phyloP scores from a whole-genome alignment of 2,329 filamentous ascomycete species.

The Sordariomycetes sp. region DNA sequence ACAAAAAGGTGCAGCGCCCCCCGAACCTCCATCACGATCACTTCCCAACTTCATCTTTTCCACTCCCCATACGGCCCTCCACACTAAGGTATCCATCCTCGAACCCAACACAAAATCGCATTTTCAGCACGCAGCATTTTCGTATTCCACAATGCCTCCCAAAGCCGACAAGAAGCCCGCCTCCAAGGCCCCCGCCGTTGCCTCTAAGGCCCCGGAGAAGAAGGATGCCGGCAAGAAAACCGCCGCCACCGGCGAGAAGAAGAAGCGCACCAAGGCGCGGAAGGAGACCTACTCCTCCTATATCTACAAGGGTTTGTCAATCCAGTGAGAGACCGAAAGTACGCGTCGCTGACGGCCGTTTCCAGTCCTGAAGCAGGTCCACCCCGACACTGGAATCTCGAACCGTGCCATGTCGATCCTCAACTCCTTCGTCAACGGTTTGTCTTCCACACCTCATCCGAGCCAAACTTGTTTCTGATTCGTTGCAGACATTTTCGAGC shows the following conservation, averaged over 20 bases:
- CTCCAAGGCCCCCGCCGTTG: constrained; percentile 81
- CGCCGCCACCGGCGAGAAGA: constrained; percentile 91
- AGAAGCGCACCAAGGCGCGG: constrained; percentile 99
- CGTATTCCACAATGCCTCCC: constrained; percentile 68
- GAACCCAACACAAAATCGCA: constrained; percentile 2
- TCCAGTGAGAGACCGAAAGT: background rate
- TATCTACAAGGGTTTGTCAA: constrained; percentile 88
- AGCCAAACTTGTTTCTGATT: constrained; percentile 11
- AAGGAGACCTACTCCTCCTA: constrained; percentile 99
- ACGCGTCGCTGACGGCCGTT: constrained; percentile 15
- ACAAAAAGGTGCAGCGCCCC: constrained; percentile 43
- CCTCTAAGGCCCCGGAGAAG: constrained; percentile 69
- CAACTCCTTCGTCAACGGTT: constrained; percentile 99
- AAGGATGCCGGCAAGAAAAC: constrained; percentile 99
- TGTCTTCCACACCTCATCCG: constrained; percentile 14
- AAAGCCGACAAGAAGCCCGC: constrained; percentile 99
- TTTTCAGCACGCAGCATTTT: constrained; percentile 7
- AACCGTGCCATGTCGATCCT: constrained; percentile 99
- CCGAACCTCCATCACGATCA: constrained; percentile 26
- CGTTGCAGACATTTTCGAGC: constrained; percentile 85
- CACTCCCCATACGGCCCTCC: constrained; percentile 10
- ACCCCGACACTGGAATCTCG: constrained; percentile 99
- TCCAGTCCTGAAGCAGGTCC: constrained; percentile 96
- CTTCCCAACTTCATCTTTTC: constrained; percentile 24
- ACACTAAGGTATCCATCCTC: background rate